Evolutionary conservation across 1,284 basidiomycete species (phyloP).

Genomic region (Flammula alnicola): DNA sequence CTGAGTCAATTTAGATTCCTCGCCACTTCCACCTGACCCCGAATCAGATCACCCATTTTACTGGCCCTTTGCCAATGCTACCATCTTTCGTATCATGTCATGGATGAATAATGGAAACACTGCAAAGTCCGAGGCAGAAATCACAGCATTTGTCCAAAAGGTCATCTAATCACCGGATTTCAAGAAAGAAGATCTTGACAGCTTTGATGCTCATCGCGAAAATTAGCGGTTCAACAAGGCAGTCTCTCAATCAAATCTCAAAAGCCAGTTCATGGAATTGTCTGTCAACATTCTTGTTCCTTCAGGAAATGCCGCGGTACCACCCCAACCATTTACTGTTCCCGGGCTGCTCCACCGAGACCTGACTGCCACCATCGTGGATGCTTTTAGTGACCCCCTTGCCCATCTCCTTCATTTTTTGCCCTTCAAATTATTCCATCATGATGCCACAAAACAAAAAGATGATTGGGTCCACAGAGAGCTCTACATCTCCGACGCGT

Average conservation of each 20-base stretch:
- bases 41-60: too few species aligned
- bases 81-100: slow-evolving; percentile 15
- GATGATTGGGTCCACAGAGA: slow-evolving; percentile 21
- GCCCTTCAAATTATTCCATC: slow-evolving; percentile 11
- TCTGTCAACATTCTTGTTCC: slow-evolving; percentile 30
- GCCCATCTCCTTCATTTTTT: slow-evolving; percentile 14
- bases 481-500: slow-evolving; percentile 32
- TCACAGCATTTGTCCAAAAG: slow-evolving; percentile 22
- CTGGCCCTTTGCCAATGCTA: slow-evolving; percentile 7
- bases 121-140: slow-evolving; percentile 22
- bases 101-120: slow-evolving; percentile 24
- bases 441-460: neutral
- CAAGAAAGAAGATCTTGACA: neutral
- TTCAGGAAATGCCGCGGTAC: slow-evolving; percentile 19
- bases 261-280: slow-evolving; percentile 9
- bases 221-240: slow-evolving; percentile 13
- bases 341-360: slow-evolving; percentile 30
- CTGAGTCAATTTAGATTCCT: neutral
- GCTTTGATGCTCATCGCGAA: slow-evolving; percentile 17
- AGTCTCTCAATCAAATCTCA: neutral
- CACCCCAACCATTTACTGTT: slow-evolving; percentile 23
- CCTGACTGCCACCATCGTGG: slow-evolving; percentile 19
- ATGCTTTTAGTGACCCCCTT: slow-evolving; percentile 3
- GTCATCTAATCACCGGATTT: slow-evolving; percentile 18
- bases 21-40: neutral